Conservation (phyloP, 805 yeast species). For the Ogataea pilisensis region DNA sequence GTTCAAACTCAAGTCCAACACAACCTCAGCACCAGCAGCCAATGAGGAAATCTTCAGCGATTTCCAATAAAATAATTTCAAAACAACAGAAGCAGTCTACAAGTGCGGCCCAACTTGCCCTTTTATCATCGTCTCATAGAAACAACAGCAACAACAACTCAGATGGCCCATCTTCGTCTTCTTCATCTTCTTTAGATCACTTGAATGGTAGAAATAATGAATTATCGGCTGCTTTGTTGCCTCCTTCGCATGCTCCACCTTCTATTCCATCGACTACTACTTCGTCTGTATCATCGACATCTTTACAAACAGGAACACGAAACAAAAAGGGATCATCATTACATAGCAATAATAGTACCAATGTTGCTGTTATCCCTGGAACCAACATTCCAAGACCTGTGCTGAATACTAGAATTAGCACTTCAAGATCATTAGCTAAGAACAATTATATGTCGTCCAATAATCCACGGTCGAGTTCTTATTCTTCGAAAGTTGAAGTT, state of each 20-base stretch:
- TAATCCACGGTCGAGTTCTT: too few species aligned
- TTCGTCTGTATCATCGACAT: slow-evolving; percentile 13
- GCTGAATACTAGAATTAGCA: slow-evolving; percentile 33
- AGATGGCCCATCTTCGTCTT: background rate
- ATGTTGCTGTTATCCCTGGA: slow-evolving; percentile 48
- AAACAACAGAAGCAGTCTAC: slow-evolving; percentile 1
- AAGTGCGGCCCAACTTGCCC: slow-evolving; percentile 5
- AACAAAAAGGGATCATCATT: background rate
- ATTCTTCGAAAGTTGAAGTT: slow-evolving; percentile 25
- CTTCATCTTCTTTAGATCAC: slow-evolving; percentile 1
- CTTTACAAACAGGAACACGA: background rate
- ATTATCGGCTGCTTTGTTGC: background rate
- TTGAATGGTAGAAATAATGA: background rate
- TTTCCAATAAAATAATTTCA: background rate
- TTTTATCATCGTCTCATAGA: background rate
- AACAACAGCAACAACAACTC: background rate
- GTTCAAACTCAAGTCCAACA: background rate
- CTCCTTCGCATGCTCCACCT: slow-evolving; percentile 1
- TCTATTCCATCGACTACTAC: background rate
- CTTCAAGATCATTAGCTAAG: slow-evolving; percentile 15
- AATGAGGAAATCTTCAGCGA: background rate
- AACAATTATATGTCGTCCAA: slow-evolving; percentile 5
- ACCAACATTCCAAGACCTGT: slow-evolving; percentile 54
- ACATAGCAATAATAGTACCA: too few species aligned
- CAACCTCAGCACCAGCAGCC: background rate